phyloP scores from a whole-genome alignment of 805 yeast genomes.

The Tetrapisispora nanseiensis region DNA sequence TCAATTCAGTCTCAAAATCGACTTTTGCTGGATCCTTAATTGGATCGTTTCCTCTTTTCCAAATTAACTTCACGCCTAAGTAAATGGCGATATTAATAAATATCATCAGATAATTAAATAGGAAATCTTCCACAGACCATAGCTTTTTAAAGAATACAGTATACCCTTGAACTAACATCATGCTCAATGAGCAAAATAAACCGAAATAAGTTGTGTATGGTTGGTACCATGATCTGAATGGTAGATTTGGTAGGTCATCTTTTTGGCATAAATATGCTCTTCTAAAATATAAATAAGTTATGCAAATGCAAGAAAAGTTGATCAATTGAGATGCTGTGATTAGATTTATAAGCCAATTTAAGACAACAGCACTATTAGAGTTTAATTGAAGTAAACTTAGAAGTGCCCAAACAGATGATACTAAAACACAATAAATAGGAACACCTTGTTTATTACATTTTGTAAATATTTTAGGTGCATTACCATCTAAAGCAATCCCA shows the following conservation, averaged over 20 bases:
- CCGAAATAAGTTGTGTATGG: conserved; percentile 50
- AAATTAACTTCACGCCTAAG: conserved; percentile 40
- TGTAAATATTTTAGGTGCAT: conserved; percentile 60
- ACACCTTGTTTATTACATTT: conserved; percentile 58
- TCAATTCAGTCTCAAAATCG: conserved; percentile 45
- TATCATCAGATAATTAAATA: conserved; percentile 64
- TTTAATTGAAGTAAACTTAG: conserved; percentile 58
- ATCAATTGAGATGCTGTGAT: conserved; percentile 62
- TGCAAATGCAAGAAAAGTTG: conserved; percentile 48
- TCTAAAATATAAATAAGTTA: conserved; percentile 53
- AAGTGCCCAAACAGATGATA: conserved; percentile 49
- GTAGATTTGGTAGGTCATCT: conserved; percentile 33
- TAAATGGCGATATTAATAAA: conserved; percentile 45
- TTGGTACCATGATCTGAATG: conserved; percentile 48
- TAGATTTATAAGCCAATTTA: conserved; percentile 63
- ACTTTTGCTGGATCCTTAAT: conserved; percentile 38
- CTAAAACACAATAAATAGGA: conserved; percentile 49
- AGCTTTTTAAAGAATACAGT: conserved; percentile 55
- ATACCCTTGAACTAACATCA: conserved; percentile 62
- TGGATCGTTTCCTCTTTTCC: conserved; percentile 35
- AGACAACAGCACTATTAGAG: conserved; percentile 48
- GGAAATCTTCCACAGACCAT: conserved; percentile 54
- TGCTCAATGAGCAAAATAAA: conserved; percentile 33
- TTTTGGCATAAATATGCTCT: conserved; percentile 47
- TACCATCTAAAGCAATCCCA: conserved; percentile 61